Base-by-base conservation (phyloP, 345 rosid species). In the Lagerstroemia speciosa region DNA sequence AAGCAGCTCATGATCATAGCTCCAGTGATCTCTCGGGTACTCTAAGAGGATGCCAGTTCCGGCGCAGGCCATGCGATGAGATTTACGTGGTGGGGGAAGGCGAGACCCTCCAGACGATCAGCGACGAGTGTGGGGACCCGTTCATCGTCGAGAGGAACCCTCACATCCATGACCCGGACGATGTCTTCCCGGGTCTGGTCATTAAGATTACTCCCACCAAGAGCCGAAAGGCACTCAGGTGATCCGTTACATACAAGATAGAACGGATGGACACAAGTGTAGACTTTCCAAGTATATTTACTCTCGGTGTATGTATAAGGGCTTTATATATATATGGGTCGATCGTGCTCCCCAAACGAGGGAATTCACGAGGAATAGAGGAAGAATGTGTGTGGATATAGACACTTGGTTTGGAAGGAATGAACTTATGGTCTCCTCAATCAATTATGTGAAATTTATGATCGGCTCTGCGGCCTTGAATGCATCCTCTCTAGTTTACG, bases 71-170 rank as follows among this genome's bases (percentile, higher is more conserved):
- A 3, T 78, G 82, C 38, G 76, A 78, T 19, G 82, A 78, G 69
- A 78, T 78, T 46, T 78, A 78, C 31, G 72, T 75, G 34, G 82
- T 78, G 20, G 32, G 75, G 41, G 78, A 78, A 6, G 82, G 82
- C 3, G 82, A 78, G 76, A 78, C 82, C 41, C 76, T 78, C 27
- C 75, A 78, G 67, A 75, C 78, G 36, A 78, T 78, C 66, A 69
- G 82, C 34, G 78, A 78, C 62, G 75, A 75, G 82, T 78, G 82
- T 15, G 82, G 70, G 4, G 82, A 78, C 74, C 78, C 82, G 43
- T 78, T 69, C 57, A 78, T 78, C 46, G 78, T 78, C 26, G 82
- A 78, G 60, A 65, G 70, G 78, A 78, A 78, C 71, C 82, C 82
- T 8, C 82, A 78, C 64, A 75, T 78, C 67, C 78, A 78, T 55